These are phyloP conservation scores for Cyberlindnera maritima DNA, from an alignment of 805 yeast genomes.

Conservation along the genomic window DNA sequence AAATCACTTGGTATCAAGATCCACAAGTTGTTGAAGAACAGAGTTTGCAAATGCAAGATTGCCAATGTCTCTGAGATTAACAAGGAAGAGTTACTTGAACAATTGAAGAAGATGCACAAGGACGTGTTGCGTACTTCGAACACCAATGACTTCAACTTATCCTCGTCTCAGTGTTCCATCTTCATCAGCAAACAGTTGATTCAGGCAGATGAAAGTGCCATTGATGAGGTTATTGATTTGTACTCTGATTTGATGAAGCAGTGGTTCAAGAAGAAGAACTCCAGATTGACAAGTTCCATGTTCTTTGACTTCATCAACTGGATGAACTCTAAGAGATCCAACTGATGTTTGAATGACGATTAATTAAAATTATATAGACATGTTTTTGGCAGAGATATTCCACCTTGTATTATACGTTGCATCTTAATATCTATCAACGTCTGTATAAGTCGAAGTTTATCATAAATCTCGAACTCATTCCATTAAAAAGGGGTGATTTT, in stretches of 20 bases:
- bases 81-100: conserved; percentile 25
- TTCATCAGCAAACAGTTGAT: conserved; percentile 59
- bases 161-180: conserved; percentile 64
- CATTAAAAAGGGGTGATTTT: background rate
- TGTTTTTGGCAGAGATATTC: no score
- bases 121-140: conserved; percentile 35
- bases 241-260: conserved; percentile 53
- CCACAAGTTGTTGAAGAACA: conserved; percentile 63
- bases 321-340: conserved; percentile 49
- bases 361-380: no score
- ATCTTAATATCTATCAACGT: background rate
- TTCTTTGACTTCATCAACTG: conserved; percentile 82
- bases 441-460: no score
- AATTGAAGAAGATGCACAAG: conserved; percentile 42
- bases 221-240: conserved; percentile 48
- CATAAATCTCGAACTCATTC: no score
- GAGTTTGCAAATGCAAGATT: conserved; percentile 49
- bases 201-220: conserved; percentile 27
- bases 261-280: conserved; percentile 54
- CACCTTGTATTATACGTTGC: background rate
- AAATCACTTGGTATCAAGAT: conserved; percentile 70
- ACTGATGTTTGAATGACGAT: background rate
- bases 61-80: conserved; percentile 9
- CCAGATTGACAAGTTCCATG: conserved; percentile 50
- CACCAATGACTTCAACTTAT: conserved; percentile 34